Evolutionary conservation across 2,329 filamentous ascomycete genomes (phyloP).

Genomic region (Dactylellina sp.): DNA sequence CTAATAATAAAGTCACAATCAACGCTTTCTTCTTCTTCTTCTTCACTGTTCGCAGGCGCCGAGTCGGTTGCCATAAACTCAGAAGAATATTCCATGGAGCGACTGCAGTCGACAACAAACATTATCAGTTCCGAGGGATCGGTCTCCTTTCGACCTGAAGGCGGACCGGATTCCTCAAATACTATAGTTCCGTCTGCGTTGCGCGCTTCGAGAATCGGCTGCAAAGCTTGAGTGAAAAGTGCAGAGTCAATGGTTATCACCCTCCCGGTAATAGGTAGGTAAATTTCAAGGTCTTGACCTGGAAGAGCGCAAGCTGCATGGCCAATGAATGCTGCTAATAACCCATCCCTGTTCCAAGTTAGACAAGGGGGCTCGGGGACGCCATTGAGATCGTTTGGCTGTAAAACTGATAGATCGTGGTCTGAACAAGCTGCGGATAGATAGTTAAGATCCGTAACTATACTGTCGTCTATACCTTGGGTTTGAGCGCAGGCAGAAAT

Average conservation of each 20-base stretch:
- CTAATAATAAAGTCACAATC: not conserved
- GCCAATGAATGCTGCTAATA: constrained; percentile 63
- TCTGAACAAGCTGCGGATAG: constrained; percentile 61
- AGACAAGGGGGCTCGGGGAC: constrained; percentile 61
- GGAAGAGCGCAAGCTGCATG: constrained; percentile 61
- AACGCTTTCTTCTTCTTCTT: not conserved
- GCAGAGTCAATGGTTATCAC: constrained; percentile 62
- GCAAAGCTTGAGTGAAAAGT: constrained; percentile 62
- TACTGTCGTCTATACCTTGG: constrained; percentile 58
- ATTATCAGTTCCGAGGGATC: constrained; percentile 23
- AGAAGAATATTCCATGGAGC: constrained; percentile 1
- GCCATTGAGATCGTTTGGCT: constrained; percentile 51
- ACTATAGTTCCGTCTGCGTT: constrained; percentile 62
- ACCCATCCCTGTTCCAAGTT: constrained; percentile 62
- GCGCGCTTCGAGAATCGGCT: constrained; percentile 61
- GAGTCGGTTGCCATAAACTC: constrained; percentile 2
- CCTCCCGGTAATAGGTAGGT: constrained; percentile 61
- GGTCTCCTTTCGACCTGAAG: constrained; percentile 4
- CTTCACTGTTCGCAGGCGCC: not conserved
- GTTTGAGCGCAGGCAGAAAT: not conserved
- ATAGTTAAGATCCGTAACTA: constrained; percentile 60
- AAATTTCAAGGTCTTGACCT: constrained; percentile 61
- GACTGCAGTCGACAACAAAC: constrained; percentile 16
- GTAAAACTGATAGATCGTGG: constrained; percentile 61
- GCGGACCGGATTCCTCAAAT: constrained; percentile 60